Percentiles rank a stretch among this genome's conserved stretches.
Evolutionary conservation across 208 protist species (phyloP).

Genomic region (Trypanosomatidae sp.): DNA sequence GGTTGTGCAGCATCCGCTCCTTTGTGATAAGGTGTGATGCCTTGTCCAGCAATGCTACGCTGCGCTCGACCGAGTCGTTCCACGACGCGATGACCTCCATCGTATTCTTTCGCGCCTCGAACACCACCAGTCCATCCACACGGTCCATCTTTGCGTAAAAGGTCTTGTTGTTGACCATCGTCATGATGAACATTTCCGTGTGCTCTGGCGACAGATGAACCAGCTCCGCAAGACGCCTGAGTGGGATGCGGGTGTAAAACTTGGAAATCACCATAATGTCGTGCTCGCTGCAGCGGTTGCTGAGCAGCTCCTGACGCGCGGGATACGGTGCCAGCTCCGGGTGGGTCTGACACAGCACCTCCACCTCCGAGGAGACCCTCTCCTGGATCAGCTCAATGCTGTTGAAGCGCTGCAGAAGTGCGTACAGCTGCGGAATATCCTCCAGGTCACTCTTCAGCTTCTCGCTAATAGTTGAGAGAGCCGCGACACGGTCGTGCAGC

Average conservation of each 20-base stretch:
- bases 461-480: conserved; percentile 51
- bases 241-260: conserved; percentile 95
- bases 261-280: conserved; percentile 94
- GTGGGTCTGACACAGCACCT: conserved; percentile 67
- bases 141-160: conserved; percentile 95
- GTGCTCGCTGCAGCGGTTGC: conserved; percentile 94
- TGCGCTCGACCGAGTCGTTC: conserved; percentile 85
- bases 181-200: conserved; percentile 93
- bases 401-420: conserved; percentile 79
- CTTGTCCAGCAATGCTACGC: conserved; percentile 91
- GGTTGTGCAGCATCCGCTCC: conserved; percentile 91
- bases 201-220: conserved; percentile 87
- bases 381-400: conserved; percentile 89
- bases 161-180: conserved; percentile 88
- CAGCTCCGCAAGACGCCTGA: conserved; percentile 87
- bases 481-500: conserved; percentile 47
- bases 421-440: conserved; percentile 68
- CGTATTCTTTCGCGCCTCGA: conserved; percentile 87
- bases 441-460: conserved; percentile 67
- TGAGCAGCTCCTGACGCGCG: conserved; percentile 71
- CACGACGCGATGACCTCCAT: conserved; percentile 90
- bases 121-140: conserved; percentile 90
- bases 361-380: conserved; percentile 48
- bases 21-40: conserved; percentile 94
- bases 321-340: conserved; percentile 59